Evolutionary conservation across 2,329 filamentous ascomycete species (phyloP).

Genomic region (Neopestalotiopsis clavispora): DNA sequence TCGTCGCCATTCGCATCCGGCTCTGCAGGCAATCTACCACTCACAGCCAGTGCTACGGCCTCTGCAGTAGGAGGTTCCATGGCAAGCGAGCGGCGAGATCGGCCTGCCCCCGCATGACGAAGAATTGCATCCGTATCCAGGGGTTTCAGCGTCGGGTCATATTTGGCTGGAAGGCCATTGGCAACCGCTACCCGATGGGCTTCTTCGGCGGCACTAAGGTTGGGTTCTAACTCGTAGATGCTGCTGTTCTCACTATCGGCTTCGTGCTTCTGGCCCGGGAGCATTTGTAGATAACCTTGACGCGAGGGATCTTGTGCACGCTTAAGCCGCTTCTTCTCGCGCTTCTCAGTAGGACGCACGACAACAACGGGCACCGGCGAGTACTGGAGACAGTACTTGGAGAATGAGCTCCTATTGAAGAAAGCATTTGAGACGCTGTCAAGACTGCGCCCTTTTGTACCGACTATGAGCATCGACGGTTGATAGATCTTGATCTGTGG

Average conservation of each 20-base stretch:
- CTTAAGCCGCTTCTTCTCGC: conserved; percentile 88
- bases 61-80: conserved; percentile 26
- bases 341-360: conserved; percentile 84
- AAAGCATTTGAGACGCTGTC: conserved; percentile 86
- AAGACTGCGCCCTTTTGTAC: conserved; percentile 82
- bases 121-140: conserved; percentile 41
- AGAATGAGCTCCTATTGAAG: conserved; percentile 79
- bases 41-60: conserved; percentile 28
- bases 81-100: conserved; percentile 21
- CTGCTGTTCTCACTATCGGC: conserved; percentile 59
- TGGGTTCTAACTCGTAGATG: conserved; percentile 59
- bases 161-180: conserved; percentile 64
- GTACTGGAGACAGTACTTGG: conserved; percentile 93
- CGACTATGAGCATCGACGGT: conserved; percentile 88
- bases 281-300: conserved; percentile 77
- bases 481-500: conserved; percentile 88
- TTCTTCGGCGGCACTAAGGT: conserved; percentile 64
- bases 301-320: conserved; percentile 76
- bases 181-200: conserved; percentile 68
- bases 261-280: conserved; percentile 66
- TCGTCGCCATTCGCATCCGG: conserved; percentile 41
- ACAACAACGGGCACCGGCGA: conserved; percentile 93
- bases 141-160: conserved; percentile 68
- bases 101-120: conserved; percentile 22
- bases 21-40: conserved; percentile 42